Conservation (phyloP, 106 monocot species). For the Dendrobium chrysotoxum region DNA sequence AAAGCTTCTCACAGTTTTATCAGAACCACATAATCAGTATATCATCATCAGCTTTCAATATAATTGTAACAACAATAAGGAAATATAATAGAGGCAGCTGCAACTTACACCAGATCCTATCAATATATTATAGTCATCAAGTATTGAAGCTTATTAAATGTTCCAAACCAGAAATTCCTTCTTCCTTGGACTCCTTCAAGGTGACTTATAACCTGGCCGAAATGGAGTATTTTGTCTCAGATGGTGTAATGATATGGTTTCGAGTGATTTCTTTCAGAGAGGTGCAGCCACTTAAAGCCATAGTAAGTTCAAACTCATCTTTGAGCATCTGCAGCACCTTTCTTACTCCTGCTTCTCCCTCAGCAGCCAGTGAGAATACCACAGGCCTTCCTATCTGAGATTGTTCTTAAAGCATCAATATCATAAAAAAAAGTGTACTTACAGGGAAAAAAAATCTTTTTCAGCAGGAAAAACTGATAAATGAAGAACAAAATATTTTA, state of each 20-base stretch:
- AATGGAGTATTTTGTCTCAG: constrained; percentile 11
- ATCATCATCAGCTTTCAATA: neutral
- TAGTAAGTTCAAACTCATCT: constrained; percentile 86
- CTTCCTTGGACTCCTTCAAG: neutral
- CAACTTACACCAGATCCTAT: neutral
- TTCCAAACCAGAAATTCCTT: neutral
- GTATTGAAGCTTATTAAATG: too few relatives aligned
- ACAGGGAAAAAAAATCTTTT: neutral
- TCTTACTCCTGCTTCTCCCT: constrained; percentile 75
- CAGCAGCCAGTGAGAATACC: constrained; percentile 71
- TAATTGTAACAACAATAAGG: neutral
- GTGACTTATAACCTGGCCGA: constrained; percentile 43
- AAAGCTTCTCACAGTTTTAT: neutral
- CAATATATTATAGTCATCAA: neutral
- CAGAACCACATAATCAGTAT: neutral
- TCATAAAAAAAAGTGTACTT: neutral
- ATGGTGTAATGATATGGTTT: constrained; percentile 61
- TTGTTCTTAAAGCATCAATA: neutral
- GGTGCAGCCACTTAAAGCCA: constrained; percentile 81
- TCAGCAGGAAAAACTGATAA: neutral
- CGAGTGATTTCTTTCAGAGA: constrained; percentile 84
- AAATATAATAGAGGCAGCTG: neutral
- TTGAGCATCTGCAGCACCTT: constrained; percentile 89
- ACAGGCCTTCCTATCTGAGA: constrained; percentile 87
- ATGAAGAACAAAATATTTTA: neutral